Conservation (phyloP, 441 rosid genomes). For the Erodium texanum region DNA sequence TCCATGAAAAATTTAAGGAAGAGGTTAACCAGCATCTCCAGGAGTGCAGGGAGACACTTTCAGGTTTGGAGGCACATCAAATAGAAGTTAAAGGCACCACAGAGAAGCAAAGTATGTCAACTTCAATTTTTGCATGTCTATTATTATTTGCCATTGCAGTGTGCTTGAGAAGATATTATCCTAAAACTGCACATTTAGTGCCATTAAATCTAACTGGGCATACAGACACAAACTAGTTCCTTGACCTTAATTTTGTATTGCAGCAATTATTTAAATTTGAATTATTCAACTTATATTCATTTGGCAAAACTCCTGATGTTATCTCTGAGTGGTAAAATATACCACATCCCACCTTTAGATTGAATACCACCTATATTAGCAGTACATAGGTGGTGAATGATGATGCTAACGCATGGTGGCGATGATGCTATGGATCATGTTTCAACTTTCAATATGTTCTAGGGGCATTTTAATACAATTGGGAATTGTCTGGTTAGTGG, state of each 20-base stretch:
- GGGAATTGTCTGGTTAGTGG: background rate
- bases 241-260: background rate
- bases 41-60: conserved; percentile 41
- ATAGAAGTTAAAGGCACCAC: conserved; percentile 48
- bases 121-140: conserved; percentile 14
- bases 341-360: background rate
- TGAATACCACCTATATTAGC: background rate
- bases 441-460: background rate
- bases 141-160: conserved; percentile 11
- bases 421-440: background rate
- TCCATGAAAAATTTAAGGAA: conserved; percentile 56
- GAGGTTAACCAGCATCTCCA: conserved; percentile 50
- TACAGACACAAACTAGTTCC: background rate
- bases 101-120: conserved; percentile 69
- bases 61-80: conserved; percentile 53
- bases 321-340: background rate
- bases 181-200: background rate
- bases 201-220: background rate
- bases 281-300: background rate
- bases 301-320: background rate
- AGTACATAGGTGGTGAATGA: background rate
- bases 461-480: background rate
- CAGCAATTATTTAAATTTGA: background rate
- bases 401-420: background rate
- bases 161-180: conserved; percentile 2